phyloP scores from a whole-genome alignment of 192 early-diverging fungal genomes.

The Pilaira anomala region DNA sequence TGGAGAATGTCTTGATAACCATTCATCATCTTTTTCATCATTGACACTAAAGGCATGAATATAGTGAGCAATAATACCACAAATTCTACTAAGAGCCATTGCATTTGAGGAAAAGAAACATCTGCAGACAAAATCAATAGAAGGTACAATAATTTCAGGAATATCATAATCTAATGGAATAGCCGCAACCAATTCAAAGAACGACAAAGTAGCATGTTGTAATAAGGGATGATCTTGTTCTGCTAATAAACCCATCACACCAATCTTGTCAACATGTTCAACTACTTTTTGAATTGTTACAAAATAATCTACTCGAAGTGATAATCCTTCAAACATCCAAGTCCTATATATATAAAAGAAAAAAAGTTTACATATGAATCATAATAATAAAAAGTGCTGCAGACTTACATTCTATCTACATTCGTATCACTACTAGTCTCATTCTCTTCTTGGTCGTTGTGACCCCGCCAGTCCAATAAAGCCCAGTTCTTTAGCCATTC shows the following conservation, averaged over 20 bases:
- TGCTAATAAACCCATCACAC: slow-evolving; percentile 31
- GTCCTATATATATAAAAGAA: slow-evolving; percentile 14
- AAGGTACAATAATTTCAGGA: slow-evolving; percentile 46
- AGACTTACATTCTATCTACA: slow-evolving; percentile 29
- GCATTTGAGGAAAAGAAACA: slow-evolving; percentile 42
- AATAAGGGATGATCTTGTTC: slow-evolving; percentile 42
- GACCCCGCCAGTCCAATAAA: slow-evolving; percentile 39
- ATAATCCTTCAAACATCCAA: slow-evolving; percentile 37
- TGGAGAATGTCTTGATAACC: slow-evolving; percentile 30
- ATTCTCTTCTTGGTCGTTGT: slow-evolving; percentile 23
- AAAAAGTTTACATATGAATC: background rate
- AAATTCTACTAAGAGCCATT: slow-evolving; percentile 48
- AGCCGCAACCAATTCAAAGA: slow-evolving; percentile 39
- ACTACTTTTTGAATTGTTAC: slow-evolving; percentile 41
- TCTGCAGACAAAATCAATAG: slow-evolving; percentile 39
- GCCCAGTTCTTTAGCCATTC: slow-evolving; percentile 44
- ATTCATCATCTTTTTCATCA: slow-evolving; percentile 25
- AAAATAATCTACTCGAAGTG: slow-evolving; percentile 43
- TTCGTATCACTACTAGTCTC: slow-evolving; percentile 10
- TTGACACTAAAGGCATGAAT: slow-evolving; percentile 42
- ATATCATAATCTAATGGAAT: slow-evolving; percentile 24
- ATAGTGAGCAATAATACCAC: slow-evolving; percentile 43
- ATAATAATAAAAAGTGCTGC: background rate
- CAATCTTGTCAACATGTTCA: slow-evolving; percentile 40
- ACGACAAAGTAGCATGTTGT: slow-evolving; percentile 48